phyloP scores from a whole-genome alignment of 2,329 filamentous ascomycete genomes.

The Zasmidium citrigriseum region DNA sequence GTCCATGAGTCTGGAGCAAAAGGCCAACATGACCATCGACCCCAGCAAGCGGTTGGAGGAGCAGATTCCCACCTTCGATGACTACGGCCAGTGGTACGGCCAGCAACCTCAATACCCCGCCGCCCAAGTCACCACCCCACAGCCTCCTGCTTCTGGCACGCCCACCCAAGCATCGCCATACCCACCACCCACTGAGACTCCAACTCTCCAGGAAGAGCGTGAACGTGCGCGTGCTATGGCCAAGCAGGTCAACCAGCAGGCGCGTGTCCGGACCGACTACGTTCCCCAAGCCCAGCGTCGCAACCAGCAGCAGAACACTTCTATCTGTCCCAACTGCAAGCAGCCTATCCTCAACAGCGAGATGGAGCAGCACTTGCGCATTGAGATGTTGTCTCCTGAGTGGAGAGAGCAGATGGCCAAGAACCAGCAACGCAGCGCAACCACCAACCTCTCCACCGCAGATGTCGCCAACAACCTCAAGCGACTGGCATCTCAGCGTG shows the following conservation, averaged over 20 bases:
- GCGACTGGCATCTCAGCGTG: conserved; percentile 84
- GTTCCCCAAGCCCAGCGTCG: conserved; percentile 75
- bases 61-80: conserved; percentile 77
- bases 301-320: conserved; percentile 55
- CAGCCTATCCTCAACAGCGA: conserved; percentile 86
- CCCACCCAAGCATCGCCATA: conserved; percentile 33
- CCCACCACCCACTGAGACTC: conserved; percentile 27
- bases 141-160: conserved; percentile 27
- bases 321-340: conserved; percentile 88
- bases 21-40: conserved; percentile 83
- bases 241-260: conserved; percentile 57
- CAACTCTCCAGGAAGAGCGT: conserved; percentile 40
- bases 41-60: conserved; percentile 88
- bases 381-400: conserved; percentile 87
- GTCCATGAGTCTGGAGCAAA: conserved; percentile 91
- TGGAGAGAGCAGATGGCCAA: conserved; percentile 97
- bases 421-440: conserved; percentile 78
- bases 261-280: conserved; percentile 89
- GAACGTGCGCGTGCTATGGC: conserved; percentile 70
- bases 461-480: conserved; percentile 95
- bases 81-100: conserved; percentile 47
- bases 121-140: conserved; percentile 26
- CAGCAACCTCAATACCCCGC: conserved; percentile 29
- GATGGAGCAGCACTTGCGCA: conserved; percentile 89
- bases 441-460: conserved; percentile 79